Percentiles rank a stretch among this genome's conserved stretches.
These are phyloP conservation scores for Penicillium taxi DNA, from an alignment of 495 filamentous ascomycete species.

Conservation along the genomic window DNA sequence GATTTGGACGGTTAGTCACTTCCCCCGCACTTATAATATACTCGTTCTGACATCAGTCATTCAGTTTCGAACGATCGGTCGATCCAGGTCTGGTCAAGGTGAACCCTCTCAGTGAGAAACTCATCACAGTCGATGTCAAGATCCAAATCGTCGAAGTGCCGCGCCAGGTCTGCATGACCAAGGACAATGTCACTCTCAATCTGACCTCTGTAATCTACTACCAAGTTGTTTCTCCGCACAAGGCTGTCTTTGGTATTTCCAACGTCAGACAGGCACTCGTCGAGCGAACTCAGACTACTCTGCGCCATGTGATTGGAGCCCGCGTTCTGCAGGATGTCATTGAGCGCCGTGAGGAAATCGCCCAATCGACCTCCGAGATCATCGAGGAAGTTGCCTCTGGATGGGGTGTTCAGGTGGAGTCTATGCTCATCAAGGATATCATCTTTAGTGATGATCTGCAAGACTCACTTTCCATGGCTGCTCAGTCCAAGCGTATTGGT, in stretches of 20 bases:
- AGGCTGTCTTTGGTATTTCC: constrained; percentile 92
- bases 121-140: constrained; percentile 95
- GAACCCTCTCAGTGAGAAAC: constrained; percentile 87
- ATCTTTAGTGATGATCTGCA: constrained; percentile 95
- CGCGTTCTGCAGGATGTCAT: constrained; percentile 97
- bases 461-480: constrained; percentile 98
- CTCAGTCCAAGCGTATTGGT: constrained; percentile 94
- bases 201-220: constrained; percentile 99
- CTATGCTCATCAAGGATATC: constrained; percentile 99
- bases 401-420: constrained; percentile 95
- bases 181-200: constrained; percentile 92
- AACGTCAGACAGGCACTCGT: constrained; percentile 92
- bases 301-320: constrained; percentile 94
- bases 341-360: constrained; percentile 96
- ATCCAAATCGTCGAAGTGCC: constrained; percentile 98
- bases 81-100: constrained; percentile 97
- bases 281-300: constrained; percentile 95
- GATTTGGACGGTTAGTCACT: constrained; percentile 69
- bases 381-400: constrained; percentile 91
- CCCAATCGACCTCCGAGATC: constrained; percentile 88
- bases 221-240: constrained; percentile 90
- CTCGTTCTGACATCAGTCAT: constrained; percentile 1
- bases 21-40: not conserved
- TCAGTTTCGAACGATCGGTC: constrained; percentile 81
- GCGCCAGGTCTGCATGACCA: constrained; percentile 97